Evolutionary conservation across 352 stramenopile genomes (phyloP), one percentile per base, ranked within the genome.

Genomic region (Poterioochromonas sp.): DNA sequence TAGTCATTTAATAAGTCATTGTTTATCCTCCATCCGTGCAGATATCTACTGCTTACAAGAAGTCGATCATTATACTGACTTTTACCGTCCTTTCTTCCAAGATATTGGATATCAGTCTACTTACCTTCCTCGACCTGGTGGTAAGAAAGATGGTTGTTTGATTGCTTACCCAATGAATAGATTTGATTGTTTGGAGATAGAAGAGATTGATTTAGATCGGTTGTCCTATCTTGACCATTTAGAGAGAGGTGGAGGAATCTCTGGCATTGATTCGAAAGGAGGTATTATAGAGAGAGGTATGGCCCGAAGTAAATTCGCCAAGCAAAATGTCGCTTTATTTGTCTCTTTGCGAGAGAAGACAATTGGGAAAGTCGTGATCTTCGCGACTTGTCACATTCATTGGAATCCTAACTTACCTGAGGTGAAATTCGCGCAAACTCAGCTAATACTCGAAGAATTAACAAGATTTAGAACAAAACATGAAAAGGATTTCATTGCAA

Each of bases 1-100:
- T 37, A 41, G 5, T 0, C n/a, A 62, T 29, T 37, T 58, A 11
- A 76, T 76, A 5, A 40, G 1, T 1, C 18, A 15, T 37, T 47
- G 22, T 29, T 34, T 76, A 18, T 3, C 40, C 1, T 1, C 26
- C 8, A 18, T 1, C 8, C 1, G 26, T 15, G 53, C 8, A 11
- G 68, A 58, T 18, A 76, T 76, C 11, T 73, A 32, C 39, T 76
- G 68, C 68, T 32, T 76, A 40, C 68, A 76, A 40, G 68, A 76
- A n/a, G n/a, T 76, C 22, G 68, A 76, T 40, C 41, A 76, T 37
- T 73, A 34, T 32, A 11, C 32, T n/a, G 68, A 76, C 39, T 73
- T 73, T 32, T 73, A 76, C 68, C 11, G 20, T 11, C 54, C 18
- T 41, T n/a, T 76, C 20, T n/a, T n/a, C n/a, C 3, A 41, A 5